Percentiles rank a stretch among this genome's conserved stretches.
Evolutionary conservation across 345 rosid genomes (phyloP).

Genomic region (Hibiscus mutabilis): DNA sequence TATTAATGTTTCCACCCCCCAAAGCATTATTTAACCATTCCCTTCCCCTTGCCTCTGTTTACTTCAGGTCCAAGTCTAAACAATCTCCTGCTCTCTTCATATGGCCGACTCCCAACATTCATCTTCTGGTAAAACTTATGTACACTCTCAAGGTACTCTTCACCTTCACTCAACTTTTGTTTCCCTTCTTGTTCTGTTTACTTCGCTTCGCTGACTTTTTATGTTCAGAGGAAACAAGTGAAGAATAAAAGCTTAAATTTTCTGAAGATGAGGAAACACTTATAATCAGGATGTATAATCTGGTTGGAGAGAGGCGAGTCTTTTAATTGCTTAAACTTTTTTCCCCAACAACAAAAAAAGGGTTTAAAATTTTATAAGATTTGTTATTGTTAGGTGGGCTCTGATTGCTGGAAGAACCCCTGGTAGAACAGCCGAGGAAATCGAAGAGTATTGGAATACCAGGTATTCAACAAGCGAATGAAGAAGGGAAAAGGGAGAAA

Average conservation of each 20-base stretch:
- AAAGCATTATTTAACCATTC: neutral
- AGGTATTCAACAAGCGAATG: conserved; percentile 34
- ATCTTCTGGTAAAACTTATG: conserved; percentile 30
- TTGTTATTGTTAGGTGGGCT: neutral
- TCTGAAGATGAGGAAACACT: conserved; percentile 53
- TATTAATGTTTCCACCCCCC: neutral
- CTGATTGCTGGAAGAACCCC: conserved; percentile 9
- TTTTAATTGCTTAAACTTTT: too few relatives aligned
- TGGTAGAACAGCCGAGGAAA: conserved; percentile 52
- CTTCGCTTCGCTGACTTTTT: too few relatives aligned
- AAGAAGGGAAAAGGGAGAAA: neutral
- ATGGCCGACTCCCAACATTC: conserved; percentile 56
- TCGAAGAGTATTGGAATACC: conserved; percentile 39
- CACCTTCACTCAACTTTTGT: too few relatives aligned
- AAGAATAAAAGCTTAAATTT: conserved; percentile 28
- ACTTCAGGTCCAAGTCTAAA: neutral
- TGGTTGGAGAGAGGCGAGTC: conserved; percentile 45
- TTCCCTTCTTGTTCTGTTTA: too few relatives aligned
- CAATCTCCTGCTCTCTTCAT: neutral
- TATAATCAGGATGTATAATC: conserved; percentile 46
- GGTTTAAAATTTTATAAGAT: neutral
- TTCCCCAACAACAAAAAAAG: too few relatives aligned
- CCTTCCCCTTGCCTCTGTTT: neutral
- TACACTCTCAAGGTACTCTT: conserved; percentile 31
- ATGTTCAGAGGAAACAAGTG: too few relatives aligned